Base-by-base conservation (phyloP, 73 alveolate genomes). In the Uronychia binucleata region DNA sequence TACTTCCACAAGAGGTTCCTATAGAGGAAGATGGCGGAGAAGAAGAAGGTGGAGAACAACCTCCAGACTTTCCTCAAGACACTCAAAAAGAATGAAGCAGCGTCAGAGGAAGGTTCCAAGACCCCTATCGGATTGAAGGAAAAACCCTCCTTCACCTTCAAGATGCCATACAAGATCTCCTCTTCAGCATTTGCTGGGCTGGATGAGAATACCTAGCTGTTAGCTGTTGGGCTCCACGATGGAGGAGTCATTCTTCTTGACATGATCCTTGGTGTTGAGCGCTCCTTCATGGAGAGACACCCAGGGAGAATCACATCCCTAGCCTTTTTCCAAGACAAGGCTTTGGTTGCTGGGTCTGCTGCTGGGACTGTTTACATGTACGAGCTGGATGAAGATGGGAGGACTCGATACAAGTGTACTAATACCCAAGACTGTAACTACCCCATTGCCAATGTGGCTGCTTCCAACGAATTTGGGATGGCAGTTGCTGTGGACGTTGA, bases 221-320 rank as follows among this genome's bases (percentile, higher is more conserved):
- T 84, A 0, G 92, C 92, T 0, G 86, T 89, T 26, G 95, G 95
- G 1, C 80, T 89, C 29, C 59, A 74, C 26, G 90, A 89, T 78
- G 95, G 95, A 25, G 87, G 89, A 1, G 75, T 85, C 0, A 60
- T 89, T 1, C 57, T 83, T 13, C 30, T 83, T 0, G 95, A 89
- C 33, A 31, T 89, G 57, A 67, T 59, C 28, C 31, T 89, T 27
- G 92, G 91, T 8, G 60, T 84, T 30, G 95, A 89, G 83, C 46
- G 80, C 28, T 32, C 0, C 33, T 78, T 89, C 92, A 35, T 89
- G 34, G 91, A 84, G 79, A 83, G 81, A 27, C 92, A 84, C 34
- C 91, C 91, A 1, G 92, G 90, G 11, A 83, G 59, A 25, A 83
- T 89, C 1, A 59, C 91, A 14, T 31, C 91, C 0, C 59, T 89